These are phyloP conservation scores for Fraxinus albicans DNA, from an alignment of 305 asterid genomes.

Conservation along the genomic window DNA sequence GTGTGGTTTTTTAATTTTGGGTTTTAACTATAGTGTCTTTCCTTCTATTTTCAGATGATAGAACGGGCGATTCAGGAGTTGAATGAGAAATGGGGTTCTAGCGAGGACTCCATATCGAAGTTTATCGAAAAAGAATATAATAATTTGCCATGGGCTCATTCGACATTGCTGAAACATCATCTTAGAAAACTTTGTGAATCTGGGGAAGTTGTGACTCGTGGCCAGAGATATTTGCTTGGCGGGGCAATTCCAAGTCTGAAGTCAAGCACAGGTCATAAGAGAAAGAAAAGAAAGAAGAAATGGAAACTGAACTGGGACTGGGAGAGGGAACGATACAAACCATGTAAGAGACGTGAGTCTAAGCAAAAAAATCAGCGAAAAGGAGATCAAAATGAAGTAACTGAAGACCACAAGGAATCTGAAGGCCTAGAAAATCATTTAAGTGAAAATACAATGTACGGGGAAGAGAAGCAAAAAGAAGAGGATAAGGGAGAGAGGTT, in stretches of 20 bases:
- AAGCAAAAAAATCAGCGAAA: constrained; percentile 16
- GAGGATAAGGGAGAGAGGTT: constrained; percentile 12
- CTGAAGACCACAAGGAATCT: not conserved
- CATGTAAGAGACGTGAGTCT: constrained; percentile 11
- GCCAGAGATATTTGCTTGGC: constrained; percentile 36
- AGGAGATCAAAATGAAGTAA: constrained; percentile 10
- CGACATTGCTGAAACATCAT: constrained; percentile 43
- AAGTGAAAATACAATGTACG: constrained; percentile 12
- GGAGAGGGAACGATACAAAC: constrained; percentile 26
- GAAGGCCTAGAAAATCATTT: constrained; percentile 18
- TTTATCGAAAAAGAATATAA: constrained; percentile 35
- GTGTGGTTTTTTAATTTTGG: not conserved
- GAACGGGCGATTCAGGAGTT: constrained; percentile 44
- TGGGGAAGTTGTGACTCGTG: constrained; percentile 33
- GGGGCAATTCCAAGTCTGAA: constrained; percentile 11
- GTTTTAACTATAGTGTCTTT: not conserved
- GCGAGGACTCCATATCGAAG: constrained; percentile 48
- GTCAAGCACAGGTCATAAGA: constrained; percentile 16
- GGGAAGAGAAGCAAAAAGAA: constrained; percentile 11
- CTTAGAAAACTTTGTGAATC: constrained; percentile 39
- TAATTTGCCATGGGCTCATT: constrained; percentile 53
- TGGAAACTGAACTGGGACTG: constrained; percentile 26
- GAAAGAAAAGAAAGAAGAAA: constrained; percentile 28
- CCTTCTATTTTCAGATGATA: constrained; percentile 48
- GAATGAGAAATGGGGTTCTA: constrained; percentile 52